These are phyloP conservation scores for Arthromyces matolae DNA, from an alignment of 768 basidiomycete genomes.

Conservation along the genomic window DNA sequence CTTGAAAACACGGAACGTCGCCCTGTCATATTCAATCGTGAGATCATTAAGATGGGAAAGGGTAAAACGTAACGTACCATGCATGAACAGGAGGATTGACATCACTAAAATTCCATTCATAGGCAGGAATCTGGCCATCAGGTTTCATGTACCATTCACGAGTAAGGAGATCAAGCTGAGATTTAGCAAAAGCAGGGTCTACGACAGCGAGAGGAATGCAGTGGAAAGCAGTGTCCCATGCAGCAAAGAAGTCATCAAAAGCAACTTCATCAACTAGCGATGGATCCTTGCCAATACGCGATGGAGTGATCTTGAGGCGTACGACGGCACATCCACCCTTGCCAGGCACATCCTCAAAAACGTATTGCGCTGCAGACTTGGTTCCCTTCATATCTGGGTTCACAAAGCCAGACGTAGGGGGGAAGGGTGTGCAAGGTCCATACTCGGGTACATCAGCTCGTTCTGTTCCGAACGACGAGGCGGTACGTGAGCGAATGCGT, in stretches of 20 bases:
- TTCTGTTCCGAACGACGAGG: slow-evolving; percentile 40
- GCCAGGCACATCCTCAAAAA: slow-evolving; percentile 81
- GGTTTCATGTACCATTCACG: slow-evolving; percentile 99
- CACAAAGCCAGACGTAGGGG: slow-evolving; percentile 56
- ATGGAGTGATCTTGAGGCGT: slow-evolving; percentile 85
- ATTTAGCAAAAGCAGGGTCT: slow-evolving; percentile 94
- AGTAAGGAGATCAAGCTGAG: slow-evolving; percentile 92
- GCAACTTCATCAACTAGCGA: slow-evolving; percentile 81
- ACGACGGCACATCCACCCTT: slow-evolving; percentile 94
- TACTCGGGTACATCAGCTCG: slow-evolving; percentile 40
- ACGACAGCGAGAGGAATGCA: slow-evolving; percentile 96
- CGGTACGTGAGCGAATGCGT: slow-evolving; percentile 48
- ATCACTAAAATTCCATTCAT: slow-evolving; percentile 99
- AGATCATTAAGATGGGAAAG: too few relatives aligned
- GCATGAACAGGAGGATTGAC: slow-evolving; percentile 99
- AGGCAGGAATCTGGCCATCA: slow-evolving; percentile 96
- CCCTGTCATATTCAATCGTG: slow-evolving; percentile 45
- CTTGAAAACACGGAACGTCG: slow-evolving; percentile 98
- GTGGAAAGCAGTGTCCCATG: slow-evolving; percentile 99
- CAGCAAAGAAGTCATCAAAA: slow-evolving; percentile 97
- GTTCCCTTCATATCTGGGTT: slow-evolving; percentile 88
- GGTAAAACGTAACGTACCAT: slow-evolving; percentile 49
- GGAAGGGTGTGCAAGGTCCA: slow-evolving; percentile 60
- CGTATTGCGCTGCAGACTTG: slow-evolving; percentile 90
- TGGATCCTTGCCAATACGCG: slow-evolving; percentile 68